These are phyloP conservation scores for Dendrobium nobile DNA, from an alignment of 106 monocot genomes.

Conservation along the genomic window DNA sequence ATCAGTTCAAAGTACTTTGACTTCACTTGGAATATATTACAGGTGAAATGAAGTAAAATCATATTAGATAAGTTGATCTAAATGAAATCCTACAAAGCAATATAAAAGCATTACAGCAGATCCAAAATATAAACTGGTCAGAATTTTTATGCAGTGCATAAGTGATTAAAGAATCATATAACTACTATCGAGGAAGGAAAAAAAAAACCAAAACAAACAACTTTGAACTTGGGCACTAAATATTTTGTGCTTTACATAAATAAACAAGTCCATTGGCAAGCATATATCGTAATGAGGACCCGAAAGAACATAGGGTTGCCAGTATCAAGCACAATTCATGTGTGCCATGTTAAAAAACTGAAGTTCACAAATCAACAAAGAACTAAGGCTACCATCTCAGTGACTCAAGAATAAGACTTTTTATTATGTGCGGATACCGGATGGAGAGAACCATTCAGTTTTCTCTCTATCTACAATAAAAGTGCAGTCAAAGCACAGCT, in stretches of 20 bases:
- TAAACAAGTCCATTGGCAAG: background rate
- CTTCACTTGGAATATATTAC: background rate
- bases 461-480: too few relatives aligned
- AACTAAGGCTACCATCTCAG: background rate
- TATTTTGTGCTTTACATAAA: background rate
- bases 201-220: background rate
- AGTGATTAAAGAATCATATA: background rate
- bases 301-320: background rate
- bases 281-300: background rate
- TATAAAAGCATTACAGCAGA: background rate
- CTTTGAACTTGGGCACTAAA: background rate
- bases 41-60: background rate
- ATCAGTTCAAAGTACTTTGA: background rate
- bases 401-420: background rate
- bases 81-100: background rate
- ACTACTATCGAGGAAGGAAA: background rate
- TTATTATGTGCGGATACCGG: too few relatives aligned
- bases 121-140: background rate
- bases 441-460: too few relatives aligned
- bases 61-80: background rate
- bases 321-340: background rate
- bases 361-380: background rate
- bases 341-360: background rate
- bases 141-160: background rate
- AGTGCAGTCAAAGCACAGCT: too few relatives aligned